These are phyloP conservation scores for Venturia effusa DNA, from an alignment of 2,329 filamentous ascomycete genomes.

Conservation along the genomic window DNA sequence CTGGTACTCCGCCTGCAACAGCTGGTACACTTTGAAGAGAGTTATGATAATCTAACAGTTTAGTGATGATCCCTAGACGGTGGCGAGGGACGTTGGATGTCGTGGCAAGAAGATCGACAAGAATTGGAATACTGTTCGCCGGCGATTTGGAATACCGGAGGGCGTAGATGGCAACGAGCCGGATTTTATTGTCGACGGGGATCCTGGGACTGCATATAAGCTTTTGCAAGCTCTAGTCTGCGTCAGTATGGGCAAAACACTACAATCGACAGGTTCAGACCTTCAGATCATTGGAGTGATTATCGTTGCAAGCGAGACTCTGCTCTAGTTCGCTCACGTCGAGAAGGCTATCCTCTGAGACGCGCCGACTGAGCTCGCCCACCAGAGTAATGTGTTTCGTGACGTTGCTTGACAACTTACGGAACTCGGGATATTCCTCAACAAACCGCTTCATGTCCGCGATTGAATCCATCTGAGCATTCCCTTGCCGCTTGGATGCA, in stretches of 20 bases:
- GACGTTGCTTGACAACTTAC: slow-evolving; percentile 92
- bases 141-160: slow-evolving; percentile 83
- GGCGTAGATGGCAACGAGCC: slow-evolving; percentile 87
- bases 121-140: slow-evolving; percentile 69
- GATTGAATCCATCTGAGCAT: slow-evolving; percentile 92
- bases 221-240: slow-evolving; percentile 61
- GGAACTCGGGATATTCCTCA: slow-evolving; percentile 96
- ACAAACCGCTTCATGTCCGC: slow-evolving; percentile 99
- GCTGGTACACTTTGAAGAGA: slow-evolving; percentile 63
- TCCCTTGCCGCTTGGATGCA: slow-evolving; percentile 94
- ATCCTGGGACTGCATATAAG: slow-evolving; percentile 74
- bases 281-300: slow-evolving; percentile 84
- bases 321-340: slow-evolving; percentile 97
- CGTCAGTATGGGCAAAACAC: background rate
- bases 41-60: slow-evolving; percentile 73
- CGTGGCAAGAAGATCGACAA: slow-evolving; percentile 76
- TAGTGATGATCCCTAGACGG: slow-evolving; percentile 68
- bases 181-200: slow-evolving; percentile 71
- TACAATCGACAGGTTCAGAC: slow-evolving; percentile 31
- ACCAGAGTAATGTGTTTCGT: slow-evolving; percentile 97
- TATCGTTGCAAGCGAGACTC: slow-evolving; percentile 93
- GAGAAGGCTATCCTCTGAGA: slow-evolving; percentile 76
- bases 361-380: slow-evolving; percentile 79
- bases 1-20: slow-evolving; percentile 64
- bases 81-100: slow-evolving; percentile 70